Base-by-base conservation (phyloP, 495 filamentous ascomycete genomes). In the Recurvomyces mirabilis region DNA sequence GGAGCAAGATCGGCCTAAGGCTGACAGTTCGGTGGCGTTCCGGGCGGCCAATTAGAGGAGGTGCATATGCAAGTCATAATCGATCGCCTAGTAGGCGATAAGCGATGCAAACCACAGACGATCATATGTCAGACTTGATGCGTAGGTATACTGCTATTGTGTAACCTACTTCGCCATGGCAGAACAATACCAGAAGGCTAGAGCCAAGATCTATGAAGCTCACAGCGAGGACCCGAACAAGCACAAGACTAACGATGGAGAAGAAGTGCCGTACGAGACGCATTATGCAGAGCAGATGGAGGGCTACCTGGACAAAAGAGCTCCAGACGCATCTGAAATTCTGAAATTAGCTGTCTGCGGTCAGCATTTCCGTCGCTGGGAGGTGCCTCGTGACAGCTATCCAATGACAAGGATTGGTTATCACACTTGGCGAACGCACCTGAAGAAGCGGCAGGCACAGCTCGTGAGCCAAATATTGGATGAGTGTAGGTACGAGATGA, bases 311-410 rank as follows among this genome's bases (percentile, higher is more conserved):
- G 53, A 66, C 10, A 58, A 63, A 3, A 69, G 72, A 43, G 46
- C 60, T 23, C 73, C 81, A 0, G 39, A 62, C 25, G 77, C 83
- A 14, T 73, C 79, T 3, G 75, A 78, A 12, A 56, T 69, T 34
- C 69, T 91, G 29, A 72, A 72, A 19, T 68, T 89, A 43, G 84
- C 84, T 21, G 76, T 85, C 46, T 79, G 82, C 45, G 84, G 84
- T 17, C 84, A 91, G 62, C 84, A 91, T 63, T 79, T 89, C 49
- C 65, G 72, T 38, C 80, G 84, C 54, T 91, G 82, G 82, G 81
- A 88, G 62, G 71, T 87, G 12, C 81, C 82, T 0, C 77, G 84
- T 19, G 59, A 59, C 45, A 72, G 65, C 30, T 87, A 84, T 61
- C 78, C 83, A 9, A 68, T 70, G 59, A 84, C 73, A 4, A 77